phyloP scores from a whole-genome alignment of 331 rosid species.

The Acacia pycnantha region DNA sequence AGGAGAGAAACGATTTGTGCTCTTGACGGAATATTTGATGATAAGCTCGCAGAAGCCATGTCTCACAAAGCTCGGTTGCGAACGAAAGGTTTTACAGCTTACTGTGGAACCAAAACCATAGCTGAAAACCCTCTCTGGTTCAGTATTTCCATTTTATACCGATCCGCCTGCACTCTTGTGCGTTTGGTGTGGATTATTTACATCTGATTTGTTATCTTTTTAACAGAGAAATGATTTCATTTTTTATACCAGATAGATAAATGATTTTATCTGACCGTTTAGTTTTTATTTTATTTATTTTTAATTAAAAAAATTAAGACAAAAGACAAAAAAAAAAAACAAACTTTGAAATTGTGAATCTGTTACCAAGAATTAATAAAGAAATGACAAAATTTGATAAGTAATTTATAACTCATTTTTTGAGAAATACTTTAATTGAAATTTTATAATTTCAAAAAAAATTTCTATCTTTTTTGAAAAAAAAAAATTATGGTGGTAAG shows the following conservation, averaged over 20 bases:
- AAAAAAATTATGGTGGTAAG: no score
- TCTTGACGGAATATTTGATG: constrained; percentile 11
- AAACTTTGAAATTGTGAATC: no score
- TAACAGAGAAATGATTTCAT: not conserved
- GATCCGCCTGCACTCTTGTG: not conserved
- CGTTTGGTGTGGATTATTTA: not conserved
- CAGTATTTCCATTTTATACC: not conserved
- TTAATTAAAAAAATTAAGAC: not conserved
- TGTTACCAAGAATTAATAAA: no score
- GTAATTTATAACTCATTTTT: no score
- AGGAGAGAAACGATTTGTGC: constrained; percentile 46
- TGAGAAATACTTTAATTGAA: no score
- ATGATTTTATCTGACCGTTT: not conserved
- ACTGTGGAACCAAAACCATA: not conserved
- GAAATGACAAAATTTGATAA: no score
- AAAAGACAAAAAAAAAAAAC: no score
- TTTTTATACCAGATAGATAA: not conserved
- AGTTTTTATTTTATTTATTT: not conserved
- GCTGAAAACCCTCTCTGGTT: not conserved
- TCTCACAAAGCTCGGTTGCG: not conserved
- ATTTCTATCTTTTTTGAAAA: no score
- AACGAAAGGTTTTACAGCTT: not conserved
- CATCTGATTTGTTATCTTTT: not conserved
- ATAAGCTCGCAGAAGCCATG: constrained; percentile 12
- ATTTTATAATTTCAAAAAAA: no score